phyloP scores from a whole-genome alignment of 2,329 filamentous ascomycete genomes.

The Decorospora gaudefroyi region DNA sequence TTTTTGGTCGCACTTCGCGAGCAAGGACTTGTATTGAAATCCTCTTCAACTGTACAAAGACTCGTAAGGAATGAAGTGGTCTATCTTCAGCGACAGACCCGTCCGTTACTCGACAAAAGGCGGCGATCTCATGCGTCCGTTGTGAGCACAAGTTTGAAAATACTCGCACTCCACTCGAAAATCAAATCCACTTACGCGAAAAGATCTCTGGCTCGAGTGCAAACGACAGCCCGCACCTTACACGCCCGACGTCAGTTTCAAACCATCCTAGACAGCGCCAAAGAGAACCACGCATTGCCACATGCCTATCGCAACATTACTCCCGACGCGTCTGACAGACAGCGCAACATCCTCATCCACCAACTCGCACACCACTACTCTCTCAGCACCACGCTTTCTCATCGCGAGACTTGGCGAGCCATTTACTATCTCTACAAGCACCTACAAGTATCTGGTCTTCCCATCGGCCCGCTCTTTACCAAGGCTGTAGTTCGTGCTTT shows the following conservation, averaged over 20 bases:
- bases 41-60: slow-evolving; percentile 10
- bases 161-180: too few species aligned
- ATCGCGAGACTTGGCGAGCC: slow-evolving; percentile 29
- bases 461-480: slow-evolving; percentile 38
- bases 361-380: slow-evolving; percentile 44
- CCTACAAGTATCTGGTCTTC: slow-evolving; percentile 22
- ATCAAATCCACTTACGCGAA: slow-evolving; percentile 9
- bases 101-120: slow-evolving; percentile 2
- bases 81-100: slow-evolving; percentile 5
- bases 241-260: slow-evolving; percentile 29
- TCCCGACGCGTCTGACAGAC: slow-evolving; percentile 16
- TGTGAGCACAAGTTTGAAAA: slow-evolving; percentile 11
- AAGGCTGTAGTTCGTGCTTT: slow-evolving; percentile 33
- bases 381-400: slow-evolving; percentile 27
- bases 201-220: slow-evolving; percentile 2
- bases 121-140: slow-evolving; percentile 14
- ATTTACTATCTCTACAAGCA: slow-evolving; percentile 39
- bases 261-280: slow-evolving; percentile 34
- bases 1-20: slow-evolving; percentile 16
- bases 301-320: slow-evolving; percentile 24
- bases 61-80: slow-evolving; percentile 10
- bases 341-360: slow-evolving; percentile 33
- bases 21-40: slow-evolving; percentile 13
- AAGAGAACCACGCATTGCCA: slow-evolving; percentile 29
- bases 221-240: too few species aligned